A percentile compares a stretch with the other conserved stretches of the same genome.
These are phyloP conservation scores for Annona squamosa DNA, from an alignment of 164 flowering plant genomes.

Conservation along the genomic window DNA sequence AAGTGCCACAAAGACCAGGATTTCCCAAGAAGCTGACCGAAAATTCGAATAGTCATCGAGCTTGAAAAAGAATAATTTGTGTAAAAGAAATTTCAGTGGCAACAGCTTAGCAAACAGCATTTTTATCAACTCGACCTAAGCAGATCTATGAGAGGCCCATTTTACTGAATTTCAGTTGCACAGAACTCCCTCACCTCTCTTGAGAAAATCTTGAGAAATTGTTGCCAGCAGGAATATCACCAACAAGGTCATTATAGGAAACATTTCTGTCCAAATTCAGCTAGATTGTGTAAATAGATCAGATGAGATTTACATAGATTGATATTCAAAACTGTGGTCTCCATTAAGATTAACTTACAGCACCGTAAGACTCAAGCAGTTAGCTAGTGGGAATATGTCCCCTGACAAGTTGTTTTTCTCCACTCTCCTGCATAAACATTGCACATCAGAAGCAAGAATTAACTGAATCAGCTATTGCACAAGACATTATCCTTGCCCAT, in stretches of 20 bases:
- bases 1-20: slow-evolving; percentile 77
- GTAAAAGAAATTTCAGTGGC: not conserved
- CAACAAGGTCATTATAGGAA: slow-evolving; percentile 73
- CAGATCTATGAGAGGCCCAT: not conserved
- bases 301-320: not conserved
- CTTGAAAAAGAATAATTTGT: not conserved
- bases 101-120: too few relatives aligned
- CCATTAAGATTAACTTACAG: slow-evolving; percentile 39
- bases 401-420: slow-evolving; percentile 73
- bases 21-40: slow-evolving; percentile 70
- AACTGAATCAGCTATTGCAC: not conserved
- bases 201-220: slow-evolving; percentile 83
- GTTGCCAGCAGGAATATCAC: slow-evolving; percentile 67
- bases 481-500: too few relatives aligned
- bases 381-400: slow-evolving; percentile 44
- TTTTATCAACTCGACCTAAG: not conserved
- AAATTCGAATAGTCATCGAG: not conserved
- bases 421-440: slow-evolving; percentile 42
- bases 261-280: slow-evolving; percentile 52
- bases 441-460: not conserved
- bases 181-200: slow-evolving; percentile 40
- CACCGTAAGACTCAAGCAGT: slow-evolving; percentile 59
- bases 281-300: not conserved
- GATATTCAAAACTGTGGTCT: not conserved
- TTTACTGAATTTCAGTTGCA: too few relatives aligned